These are phyloP conservation scores for Rutstroemia sp. DNA, from an alignment of 2,329 filamentous ascomycete genomes.

Conservation along the genomic window DNA sequence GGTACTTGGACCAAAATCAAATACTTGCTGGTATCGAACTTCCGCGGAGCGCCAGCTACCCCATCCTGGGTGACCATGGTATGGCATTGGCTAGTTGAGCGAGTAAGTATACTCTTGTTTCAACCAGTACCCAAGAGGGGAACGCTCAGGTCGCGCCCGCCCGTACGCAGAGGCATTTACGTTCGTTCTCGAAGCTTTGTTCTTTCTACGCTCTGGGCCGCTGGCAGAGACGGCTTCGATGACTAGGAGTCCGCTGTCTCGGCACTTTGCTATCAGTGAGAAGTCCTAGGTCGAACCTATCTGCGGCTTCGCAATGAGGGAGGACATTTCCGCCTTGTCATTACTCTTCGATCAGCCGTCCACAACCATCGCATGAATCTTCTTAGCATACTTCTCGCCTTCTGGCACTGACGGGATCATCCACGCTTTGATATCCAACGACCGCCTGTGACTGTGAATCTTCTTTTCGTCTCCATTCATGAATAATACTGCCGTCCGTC, in stretches of 20 bases:
- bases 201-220: neutral
- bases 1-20: neutral
- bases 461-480: neutral
- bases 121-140: neutral
- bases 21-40: neutral
- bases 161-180: neutral
- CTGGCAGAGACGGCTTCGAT: neutral
- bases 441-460: neutral
- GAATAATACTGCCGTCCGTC: neutral
- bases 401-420: neutral
- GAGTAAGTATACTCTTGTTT: constrained; percentile 4
- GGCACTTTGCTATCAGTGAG: neutral
- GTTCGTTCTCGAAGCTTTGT: constrained; percentile 1
- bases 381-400: neutral
- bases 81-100: neutral
- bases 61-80: neutral
- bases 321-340: neutral
- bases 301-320: neutral
- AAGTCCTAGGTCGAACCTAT: neutral
- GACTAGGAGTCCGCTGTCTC: neutral
- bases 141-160: constrained; percentile 7
- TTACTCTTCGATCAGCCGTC: neutral
- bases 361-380: neutral
- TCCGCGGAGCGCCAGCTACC: neutral
- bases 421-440: neutral